Percentiles rank a stretch among this genome's conserved stretches.
phyloP scores from a whole-genome alignment of 169 alveolate species.

The Cryptosporidium canis region DNA sequence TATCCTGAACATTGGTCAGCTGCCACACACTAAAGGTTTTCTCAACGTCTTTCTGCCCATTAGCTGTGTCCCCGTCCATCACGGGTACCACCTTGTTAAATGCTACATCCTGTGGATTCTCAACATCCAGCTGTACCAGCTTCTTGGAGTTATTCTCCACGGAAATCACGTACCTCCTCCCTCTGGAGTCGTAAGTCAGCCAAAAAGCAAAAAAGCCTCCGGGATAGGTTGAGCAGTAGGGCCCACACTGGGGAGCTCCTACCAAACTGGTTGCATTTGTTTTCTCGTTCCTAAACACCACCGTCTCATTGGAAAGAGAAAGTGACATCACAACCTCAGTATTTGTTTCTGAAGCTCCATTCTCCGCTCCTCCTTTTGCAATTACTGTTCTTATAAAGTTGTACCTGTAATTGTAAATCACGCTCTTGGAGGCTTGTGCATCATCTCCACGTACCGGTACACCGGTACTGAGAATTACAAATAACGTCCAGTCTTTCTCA shows the following conservation, averaged over 20 bases:
- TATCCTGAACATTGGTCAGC: neutral
- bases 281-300: constrained; percentile 25
- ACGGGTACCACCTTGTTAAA: constrained; percentile 25
- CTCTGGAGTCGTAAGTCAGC: constrained; percentile 11
- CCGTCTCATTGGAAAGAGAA: constrained; percentile 1
- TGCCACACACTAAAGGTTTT: constrained; percentile 44
- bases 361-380: neutral
- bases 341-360: neutral
- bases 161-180: neutral
- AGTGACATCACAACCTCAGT: constrained; percentile 2
- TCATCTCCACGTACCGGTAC: neutral
- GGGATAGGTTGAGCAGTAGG: constrained; percentile 50
- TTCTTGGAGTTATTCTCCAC: constrained; percentile 30
- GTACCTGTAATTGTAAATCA: constrained; percentile 6
- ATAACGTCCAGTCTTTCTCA: constrained; percentile 23
- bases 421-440: neutral
- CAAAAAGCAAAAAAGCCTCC: constrained; percentile 46
- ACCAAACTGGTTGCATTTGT: neutral
- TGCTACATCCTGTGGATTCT: no score
- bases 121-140: neutral
- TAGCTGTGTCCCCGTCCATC: neutral
- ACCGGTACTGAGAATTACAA: constrained; percentile 44
- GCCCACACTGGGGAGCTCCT: constrained; percentile 60
- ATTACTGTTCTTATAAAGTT: neutral
- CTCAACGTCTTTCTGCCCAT: neutral